Evolutionary conservation across 2,329 filamentous ascomycete species (phyloP).

Genomic region (Daldinia sp.): DNA sequence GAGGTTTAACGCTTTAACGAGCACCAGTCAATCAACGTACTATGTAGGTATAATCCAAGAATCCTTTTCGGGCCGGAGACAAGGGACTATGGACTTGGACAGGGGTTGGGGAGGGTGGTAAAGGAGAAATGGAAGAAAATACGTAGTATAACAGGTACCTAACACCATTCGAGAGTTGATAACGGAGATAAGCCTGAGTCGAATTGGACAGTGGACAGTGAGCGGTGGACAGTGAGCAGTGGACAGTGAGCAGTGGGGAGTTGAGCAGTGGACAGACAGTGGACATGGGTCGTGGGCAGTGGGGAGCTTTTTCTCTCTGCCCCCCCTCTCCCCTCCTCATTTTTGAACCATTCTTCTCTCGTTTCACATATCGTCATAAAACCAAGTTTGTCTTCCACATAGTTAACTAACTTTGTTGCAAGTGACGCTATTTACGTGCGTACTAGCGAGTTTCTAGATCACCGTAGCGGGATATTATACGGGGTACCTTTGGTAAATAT

Average conservation of each 20-base stretch:
- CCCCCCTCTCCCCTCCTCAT: no score
- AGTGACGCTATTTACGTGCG: neutral
- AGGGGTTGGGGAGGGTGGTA: neutral
- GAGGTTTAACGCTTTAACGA: neutral
- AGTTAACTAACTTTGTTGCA: neutral
- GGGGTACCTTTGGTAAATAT: no score
- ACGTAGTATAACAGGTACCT: neutral
- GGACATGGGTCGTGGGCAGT: no score
- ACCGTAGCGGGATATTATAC: no score
- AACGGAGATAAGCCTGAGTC: neutral
- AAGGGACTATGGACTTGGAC: neutral
- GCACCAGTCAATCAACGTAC: neutral
- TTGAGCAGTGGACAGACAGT: no score
- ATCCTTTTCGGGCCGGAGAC: conserved; percentile 14
- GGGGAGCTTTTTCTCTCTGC: no score
- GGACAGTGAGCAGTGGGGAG: no score
- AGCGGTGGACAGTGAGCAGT: no score
- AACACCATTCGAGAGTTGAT: neutral
- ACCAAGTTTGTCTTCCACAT: neutral
- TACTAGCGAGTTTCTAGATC: neutral
- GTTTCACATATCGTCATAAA: neutral
- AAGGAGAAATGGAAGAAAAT: neutral
- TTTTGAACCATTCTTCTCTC: no score
- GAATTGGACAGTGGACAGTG: neutral
- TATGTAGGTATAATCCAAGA: neutral